Evolutionary conservation across 1,284 basidiomycete species (phyloP).

Genomic region (Microbotryum lychnidis-dioicae): DNA sequence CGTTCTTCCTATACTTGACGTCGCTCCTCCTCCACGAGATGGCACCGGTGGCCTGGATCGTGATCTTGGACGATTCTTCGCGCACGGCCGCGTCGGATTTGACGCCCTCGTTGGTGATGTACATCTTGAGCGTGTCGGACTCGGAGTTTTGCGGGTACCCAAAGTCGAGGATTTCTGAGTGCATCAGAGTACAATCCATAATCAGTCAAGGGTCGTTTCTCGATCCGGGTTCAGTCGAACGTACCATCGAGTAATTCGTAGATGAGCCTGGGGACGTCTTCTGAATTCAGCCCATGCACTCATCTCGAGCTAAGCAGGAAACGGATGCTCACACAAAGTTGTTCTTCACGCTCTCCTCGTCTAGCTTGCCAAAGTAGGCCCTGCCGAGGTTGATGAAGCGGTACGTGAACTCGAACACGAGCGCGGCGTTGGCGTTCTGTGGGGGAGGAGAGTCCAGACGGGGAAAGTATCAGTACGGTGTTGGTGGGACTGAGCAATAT

Average conservation of each 20-base stretch:
- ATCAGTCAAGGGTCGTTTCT: neutral
- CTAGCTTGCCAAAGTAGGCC: slow-evolving; percentile 94
- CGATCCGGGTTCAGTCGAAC: slow-evolving; percentile 23
- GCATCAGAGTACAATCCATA: no score
- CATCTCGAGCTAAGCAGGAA: neutral
- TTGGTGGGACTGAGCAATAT: no score
- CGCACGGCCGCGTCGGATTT: slow-evolving; percentile 70
- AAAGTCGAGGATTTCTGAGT: slow-evolving; percentile 89
- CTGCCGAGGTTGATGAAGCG: slow-evolving; percentile 87
- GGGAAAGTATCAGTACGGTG: no score
- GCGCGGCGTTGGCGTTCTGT: slow-evolving; percentile 90
- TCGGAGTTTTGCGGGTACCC: slow-evolving; percentile 99
- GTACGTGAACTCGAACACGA: slow-evolving; percentile 97
- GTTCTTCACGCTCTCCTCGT: slow-evolving; percentile 97
- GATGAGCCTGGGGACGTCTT: slow-evolving; percentile 49
- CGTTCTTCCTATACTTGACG: slow-evolving; percentile 97
- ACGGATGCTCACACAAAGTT: slow-evolving; percentile 64
- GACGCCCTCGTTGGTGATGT: slow-evolving; percentile 95
- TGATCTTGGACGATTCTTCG: slow-evolving; percentile 93
- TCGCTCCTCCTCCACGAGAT: slow-evolving; percentile 89
- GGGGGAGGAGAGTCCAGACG: no score
- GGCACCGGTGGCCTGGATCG: slow-evolving; percentile 86
- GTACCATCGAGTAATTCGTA: slow-evolving; percentile 90
- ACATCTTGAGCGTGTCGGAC: slow-evolving; percentile 92
- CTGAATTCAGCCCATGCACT: neutral